A percentile compares a stretch with the other conserved stretches of the same genome.
Conservation (phyloP, 2,329 filamentous ascomycete species). For the Pseudonectria foliicola region DNA sequence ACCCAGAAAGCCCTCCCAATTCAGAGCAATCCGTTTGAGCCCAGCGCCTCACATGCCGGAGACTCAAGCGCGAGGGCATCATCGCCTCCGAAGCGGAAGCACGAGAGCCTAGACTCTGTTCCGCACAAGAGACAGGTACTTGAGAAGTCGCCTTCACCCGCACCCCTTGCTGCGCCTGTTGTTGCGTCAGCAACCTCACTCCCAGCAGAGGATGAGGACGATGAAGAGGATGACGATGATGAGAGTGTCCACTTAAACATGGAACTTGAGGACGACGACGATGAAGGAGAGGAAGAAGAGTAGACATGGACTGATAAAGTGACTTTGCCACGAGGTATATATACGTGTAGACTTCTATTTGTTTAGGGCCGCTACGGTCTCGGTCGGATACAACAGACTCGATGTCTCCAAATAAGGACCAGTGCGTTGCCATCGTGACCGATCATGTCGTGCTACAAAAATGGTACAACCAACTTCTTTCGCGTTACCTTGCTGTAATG, state of each 20-base stretch:
- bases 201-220: constrained; percentile 19
- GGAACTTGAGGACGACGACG: constrained; percentile 48
- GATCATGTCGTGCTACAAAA: not conserved
- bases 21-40: constrained; percentile 31
- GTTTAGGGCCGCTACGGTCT: constrained; percentile 9
- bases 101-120: constrained; percentile 28
- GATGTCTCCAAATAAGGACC: constrained; percentile 13
- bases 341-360: constrained; percentile 9
- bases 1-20: constrained; percentile 20
- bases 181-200: constrained; percentile 7
- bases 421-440: constrained; percentile 2
- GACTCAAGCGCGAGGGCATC: constrained; percentile 12
- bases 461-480: too few species aligned
- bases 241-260: constrained; percentile 53
- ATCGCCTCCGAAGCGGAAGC: constrained; percentile 33
- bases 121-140: constrained; percentile 36
- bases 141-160: constrained; percentile 23
- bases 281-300: constrained; percentile 18
- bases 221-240: constrained; percentile 41
- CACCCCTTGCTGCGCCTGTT: constrained; percentile 6
- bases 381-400: constrained; percentile 12
- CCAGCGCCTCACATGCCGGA: constrained; percentile 11
- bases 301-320: constrained; percentile 3
- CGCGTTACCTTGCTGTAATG: too few species aligned
- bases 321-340: constrained; percentile 12